These are phyloP conservation scores for Epichloe sibirici DNA, from an alignment of 2,329 filamentous ascomycete species.

Conservation along the genomic window DNA sequence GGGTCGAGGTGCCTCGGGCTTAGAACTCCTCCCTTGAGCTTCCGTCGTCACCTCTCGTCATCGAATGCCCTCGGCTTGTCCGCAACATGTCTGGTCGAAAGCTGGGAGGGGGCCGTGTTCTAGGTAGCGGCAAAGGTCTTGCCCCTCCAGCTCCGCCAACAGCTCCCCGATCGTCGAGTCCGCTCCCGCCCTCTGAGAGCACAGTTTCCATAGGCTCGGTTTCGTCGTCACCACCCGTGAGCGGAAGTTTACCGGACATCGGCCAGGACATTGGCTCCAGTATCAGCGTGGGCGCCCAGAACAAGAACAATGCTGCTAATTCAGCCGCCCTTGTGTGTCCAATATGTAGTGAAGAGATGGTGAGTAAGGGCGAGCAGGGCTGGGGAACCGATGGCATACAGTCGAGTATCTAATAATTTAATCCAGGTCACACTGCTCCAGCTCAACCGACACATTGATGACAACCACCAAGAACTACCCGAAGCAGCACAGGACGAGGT, in stretches of 20 bases:
- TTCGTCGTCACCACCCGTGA: conserved; percentile 45
- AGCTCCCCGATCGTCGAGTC: conserved; percentile 35
- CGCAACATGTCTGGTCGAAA: conserved; percentile 65
- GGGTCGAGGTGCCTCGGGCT: conserved; percentile 10
- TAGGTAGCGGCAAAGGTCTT: conserved; percentile 76
- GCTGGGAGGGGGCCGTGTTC: conserved; percentile 81
- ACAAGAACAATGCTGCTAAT: conserved; percentile 35
- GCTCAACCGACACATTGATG: conserved; percentile 76
- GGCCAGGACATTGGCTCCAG: conserved; percentile 70
- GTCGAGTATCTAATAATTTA: neutral
- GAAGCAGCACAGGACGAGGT: conserved; percentile 85
- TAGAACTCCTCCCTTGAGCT: neutral
- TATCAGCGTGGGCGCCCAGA: conserved; percentile 52
- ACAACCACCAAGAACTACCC: conserved; percentile 79
- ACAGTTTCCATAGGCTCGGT: conserved; percentile 68
- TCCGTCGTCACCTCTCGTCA: neutral
- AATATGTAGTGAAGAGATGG: conserved; percentile 99
- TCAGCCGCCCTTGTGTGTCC: conserved; percentile 70
- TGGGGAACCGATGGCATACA: neutral
- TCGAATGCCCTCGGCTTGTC: neutral
- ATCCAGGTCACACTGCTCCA: conserved; percentile 76
- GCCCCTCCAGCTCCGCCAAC: conserved; percentile 43
- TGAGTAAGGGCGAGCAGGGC: conserved; percentile 25
- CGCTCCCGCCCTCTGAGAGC: conserved; percentile 50
- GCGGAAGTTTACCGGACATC: conserved; percentile 53